Evolutionary conservation across 305 asterid genomes (phyloP), one percentile per base, ranked within the genome.

Genomic region (Solanum hybrid): DNA sequence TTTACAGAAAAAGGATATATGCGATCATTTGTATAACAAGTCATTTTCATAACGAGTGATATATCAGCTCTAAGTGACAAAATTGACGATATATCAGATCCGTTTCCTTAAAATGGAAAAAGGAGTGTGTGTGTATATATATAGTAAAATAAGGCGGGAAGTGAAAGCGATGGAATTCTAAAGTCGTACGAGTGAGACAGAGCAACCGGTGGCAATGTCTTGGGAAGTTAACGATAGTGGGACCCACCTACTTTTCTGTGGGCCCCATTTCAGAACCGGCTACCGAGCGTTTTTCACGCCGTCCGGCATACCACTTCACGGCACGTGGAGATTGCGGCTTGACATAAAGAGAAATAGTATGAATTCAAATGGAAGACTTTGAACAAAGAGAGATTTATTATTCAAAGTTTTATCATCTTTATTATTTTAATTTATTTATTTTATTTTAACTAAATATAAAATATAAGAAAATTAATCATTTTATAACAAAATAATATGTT

Each of bases 1-100:
- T 5, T 51, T 51, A 2, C 0, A 2, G 4, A 0, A 5, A 51
- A 51, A 51, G 3, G 0, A 0, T 2, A 51, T 16, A 51, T 51
- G 9, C 20, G 8, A 51, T 0, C 1, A 51, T 16, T 51, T 51
- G 0, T 5, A 51, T 16, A 46, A 2, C 8, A 0, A 5, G 3
- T 16, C 0, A 51, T 16, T 51, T 51, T 16, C 1, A 51, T 51
- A 51, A 51, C 1, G 0, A 51, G 1, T 14, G 1, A 46, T 46
- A 14, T 51, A 51, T 16, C 64, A 51, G 0, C n/a, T 51, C 6
- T 10, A 38, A 9, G 11, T 38, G 13, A 38, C 1, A 38, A 38
- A 38, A 3, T 38, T 38, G 1, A 38, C 1, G 1, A 38, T 38
- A 38, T 38, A 10, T 38, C 13, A 9, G 1, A 38, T 1, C 4